Evolutionary conservation across 176 grass and related monocot species (phyloP).

Genomic region (Calamus simplicifolius): DNA sequence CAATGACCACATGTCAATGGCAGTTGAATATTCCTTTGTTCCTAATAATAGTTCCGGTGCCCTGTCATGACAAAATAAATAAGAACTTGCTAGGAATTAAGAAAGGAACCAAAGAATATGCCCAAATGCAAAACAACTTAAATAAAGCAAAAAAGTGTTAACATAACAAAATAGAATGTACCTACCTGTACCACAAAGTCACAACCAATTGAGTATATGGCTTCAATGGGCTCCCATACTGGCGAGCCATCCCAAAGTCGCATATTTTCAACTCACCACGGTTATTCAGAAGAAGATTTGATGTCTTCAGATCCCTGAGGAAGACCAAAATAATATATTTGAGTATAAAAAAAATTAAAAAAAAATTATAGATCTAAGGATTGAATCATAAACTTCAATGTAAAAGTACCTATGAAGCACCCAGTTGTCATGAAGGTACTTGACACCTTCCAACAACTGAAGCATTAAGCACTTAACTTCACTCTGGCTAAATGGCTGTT

Average conservation of each 20-base stretch:
- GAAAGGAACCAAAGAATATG: too few relatives aligned
- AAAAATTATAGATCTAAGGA: too few relatives aligned
- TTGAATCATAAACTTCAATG: too few relatives aligned
- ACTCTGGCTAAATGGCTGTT: constrained; percentile 25
- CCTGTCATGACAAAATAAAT: constrained; percentile 26
- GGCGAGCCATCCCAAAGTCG: constrained; percentile 88
- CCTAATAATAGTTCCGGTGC: constrained; percentile 89
- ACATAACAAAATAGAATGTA: neutral
- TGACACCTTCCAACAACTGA: constrained; percentile 20
- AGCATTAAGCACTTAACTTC: constrained; percentile 30
- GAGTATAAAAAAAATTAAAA: neutral
- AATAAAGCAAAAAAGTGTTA: too few relatives aligned
- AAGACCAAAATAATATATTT: too few relatives aligned
- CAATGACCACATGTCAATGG: constrained; percentile 96
- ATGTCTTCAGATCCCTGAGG: constrained; percentile 81
- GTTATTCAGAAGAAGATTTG: constrained; percentile 90
- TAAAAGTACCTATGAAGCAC: constrained; percentile 21
- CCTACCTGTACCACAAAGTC: constrained; percentile 95
- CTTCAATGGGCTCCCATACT: constrained; percentile 86
- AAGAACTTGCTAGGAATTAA: too few relatives aligned
- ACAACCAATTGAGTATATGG: constrained; percentile 93
- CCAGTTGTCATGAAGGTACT: constrained; percentile 28
- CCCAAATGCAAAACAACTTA: too few relatives aligned
- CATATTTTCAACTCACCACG: constrained; percentile 93
- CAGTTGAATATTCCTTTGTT: constrained; percentile 85